Evolutionary conservation across 2,329 filamentous ascomycete species (phyloP), one percentile per base, ranked within the genome.

Genomic region (Grosmannia huntii): DNA sequence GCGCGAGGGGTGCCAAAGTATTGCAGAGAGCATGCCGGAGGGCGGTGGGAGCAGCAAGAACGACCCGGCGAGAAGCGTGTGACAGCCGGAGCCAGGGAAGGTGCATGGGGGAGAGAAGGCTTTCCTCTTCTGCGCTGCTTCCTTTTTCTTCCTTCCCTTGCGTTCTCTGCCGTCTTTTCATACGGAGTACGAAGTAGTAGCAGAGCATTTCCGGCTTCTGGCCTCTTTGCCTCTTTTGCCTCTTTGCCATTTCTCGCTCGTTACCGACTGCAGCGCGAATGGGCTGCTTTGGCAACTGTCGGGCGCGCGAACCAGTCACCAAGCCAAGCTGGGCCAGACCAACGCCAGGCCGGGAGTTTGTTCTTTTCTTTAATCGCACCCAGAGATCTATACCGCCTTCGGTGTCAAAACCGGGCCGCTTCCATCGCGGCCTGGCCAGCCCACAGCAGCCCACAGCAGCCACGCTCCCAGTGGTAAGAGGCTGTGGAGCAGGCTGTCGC

Each of bases 101-200:
- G n/a, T 10, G n/a, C 28, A 23, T 14, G 28, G n/a, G 28, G 4
- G 27, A 31, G 6, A 31, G 31, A 33, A 36, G 16, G 11, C 36
- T 60, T 55, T 49, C 53, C 41, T 36, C 41, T 46, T 57, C 33
- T 57, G 14, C 50, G 28, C 52, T 51, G 46, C 48, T 31, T 52
- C 21, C 10, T 56, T 7, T 28, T 50, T 46, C 19, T 33, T 9
- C 31, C 31, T 48, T 54, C 41, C 27, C 25, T 50, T 27, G 36
- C 36, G 36, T 25, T n/a, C 44, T 48, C 31, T 33, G 31, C 9
- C 44, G 5, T 48, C 44, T 48, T 12, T 48, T 16, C 12, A 38
- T 38, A n/a, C n/a, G n/a, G n/a, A n/a, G n/a, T n/a, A n/a, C n/a
- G n/a, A n/a, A n/a, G n/a, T n/a, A n/a, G n/a, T n/a, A 36, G 9